Evolutionary conservation across 2,329 filamentous ascomycete genomes (phyloP), one percentile per base, ranked within the genome.

Genomic region (Ceratocystis destructans): DNA sequence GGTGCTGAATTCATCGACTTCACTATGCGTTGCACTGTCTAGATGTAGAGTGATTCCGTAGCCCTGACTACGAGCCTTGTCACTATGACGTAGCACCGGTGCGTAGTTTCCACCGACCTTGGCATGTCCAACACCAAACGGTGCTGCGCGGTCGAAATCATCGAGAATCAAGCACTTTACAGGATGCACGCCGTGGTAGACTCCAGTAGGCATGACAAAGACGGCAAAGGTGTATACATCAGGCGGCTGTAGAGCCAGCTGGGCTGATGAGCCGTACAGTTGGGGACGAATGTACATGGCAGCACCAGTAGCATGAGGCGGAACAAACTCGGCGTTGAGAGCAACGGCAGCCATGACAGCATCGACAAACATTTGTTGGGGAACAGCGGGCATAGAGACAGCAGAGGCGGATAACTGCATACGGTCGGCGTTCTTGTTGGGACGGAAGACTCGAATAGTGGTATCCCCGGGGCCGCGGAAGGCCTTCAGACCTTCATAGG

Each of bases 101-200:
- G 92, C 93, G 74, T 97, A 97, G 78, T 97, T 97, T 15, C 93
- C 94, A 31, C 94, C 93, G 2, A 97, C 83, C 78, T 97, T 97
- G n/a, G 90, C 93, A 69, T 85, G 87, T 0, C 93, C 93, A 0
- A 89, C 95, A 0, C 93, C 93, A 71, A 91, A 85, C 0, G 94
- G 93, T n/a, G 93, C 93, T 0, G 92, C 84, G 37, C 93, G 89
- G 75, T 97, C 93, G 74, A 97, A 97, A 37, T 94, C 87, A 72
- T 97, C 93, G 2, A 97, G 81, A 68, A 97, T 88, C 64, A 96
- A 78, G 1, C 88, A 90, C 72, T 88, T 86, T n/a, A 96, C 90
- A 0, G 93, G 90, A 71, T 91, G 85, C 0, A 87, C 84, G 46
- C 94, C 93, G 76, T 97, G 93, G 79, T 96, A 97, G 17, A 96